Evolutionary conservation across 2,329 filamentous ascomycete genomes (phyloP).

Genomic region (Aspergillus ruber): DNA sequence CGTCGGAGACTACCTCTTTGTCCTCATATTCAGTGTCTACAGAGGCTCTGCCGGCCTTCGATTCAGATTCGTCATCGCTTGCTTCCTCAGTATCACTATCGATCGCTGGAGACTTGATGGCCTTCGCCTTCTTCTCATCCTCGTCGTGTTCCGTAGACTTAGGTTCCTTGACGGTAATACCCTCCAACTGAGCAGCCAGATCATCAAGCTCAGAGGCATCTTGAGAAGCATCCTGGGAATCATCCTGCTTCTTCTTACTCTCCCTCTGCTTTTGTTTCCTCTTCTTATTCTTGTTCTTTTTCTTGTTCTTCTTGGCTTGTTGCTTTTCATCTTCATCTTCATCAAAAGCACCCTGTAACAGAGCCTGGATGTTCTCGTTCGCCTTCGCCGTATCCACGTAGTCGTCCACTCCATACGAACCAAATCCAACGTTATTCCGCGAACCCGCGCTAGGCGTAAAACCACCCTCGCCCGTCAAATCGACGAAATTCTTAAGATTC

Average conservation of each 20-base stretch:
- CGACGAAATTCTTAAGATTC: slow-evolving; percentile 42
- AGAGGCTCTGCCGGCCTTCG: slow-evolving; percentile 50
- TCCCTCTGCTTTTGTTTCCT: slow-evolving; percentile 8
- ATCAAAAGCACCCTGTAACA: slow-evolving; percentile 46
- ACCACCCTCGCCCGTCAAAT: slow-evolving; percentile 43
- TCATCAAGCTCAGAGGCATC: slow-evolving; percentile 34
- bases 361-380: slow-evolving; percentile 47
- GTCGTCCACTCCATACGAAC: slow-evolving; percentile 48
- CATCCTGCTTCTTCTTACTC: slow-evolving; percentile 16
- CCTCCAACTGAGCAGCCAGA: slow-evolving; percentile 38
- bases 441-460: slow-evolving; percentile 44
- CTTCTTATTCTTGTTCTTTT: slow-evolving; percentile 33
- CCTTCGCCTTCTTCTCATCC: slow-evolving; percentile 19
- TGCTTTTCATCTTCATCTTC: slow-evolving; percentile 42
- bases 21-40: slow-evolving; percentile 22
- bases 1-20: slow-evolving; percentile 15
- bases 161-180: slow-evolving; percentile 33
- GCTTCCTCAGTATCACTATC: slow-evolving; percentile 24
- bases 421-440: slow-evolving; percentile 45
- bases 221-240: slow-evolving; percentile 10
- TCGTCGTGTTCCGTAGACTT: slow-evolving; percentile 25
- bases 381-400: slow-evolving; percentile 45
- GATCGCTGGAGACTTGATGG: background rate
- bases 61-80: slow-evolving; percentile 49
- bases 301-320: slow-evolving; percentile 32